Evolutionary conservation across 1,139 yeast species (phyloP).

Genomic region (Geotrichum bryndzae): DNA sequence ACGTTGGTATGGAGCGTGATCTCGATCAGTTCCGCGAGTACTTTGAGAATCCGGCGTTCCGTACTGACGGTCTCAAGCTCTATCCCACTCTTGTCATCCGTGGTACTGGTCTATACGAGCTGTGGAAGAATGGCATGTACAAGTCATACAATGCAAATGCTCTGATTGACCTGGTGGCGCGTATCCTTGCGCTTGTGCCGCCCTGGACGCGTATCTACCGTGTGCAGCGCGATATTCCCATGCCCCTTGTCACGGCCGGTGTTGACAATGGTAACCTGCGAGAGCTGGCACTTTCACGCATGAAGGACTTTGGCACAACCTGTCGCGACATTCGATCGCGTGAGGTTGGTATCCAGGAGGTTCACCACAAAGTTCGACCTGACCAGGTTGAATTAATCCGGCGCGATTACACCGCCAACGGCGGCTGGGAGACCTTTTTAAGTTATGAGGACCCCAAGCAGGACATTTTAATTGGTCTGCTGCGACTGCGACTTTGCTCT

Average conservation of each 20-base stretch:
- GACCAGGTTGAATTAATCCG: constrained; percentile 94
- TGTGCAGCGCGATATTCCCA: constrained; percentile 97
- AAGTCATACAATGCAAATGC: constrained; percentile 94
- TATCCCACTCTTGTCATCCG: constrained; percentile 95
- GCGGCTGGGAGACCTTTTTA: constrained; percentile 97
- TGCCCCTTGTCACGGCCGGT: constrained; percentile 97
- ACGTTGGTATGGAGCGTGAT: constrained; percentile 98
- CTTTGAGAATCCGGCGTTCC: constrained; percentile 92
- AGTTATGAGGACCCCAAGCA: constrained; percentile 97
- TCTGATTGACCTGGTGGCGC: constrained; percentile 86
- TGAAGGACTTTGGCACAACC: constrained; percentile 95
- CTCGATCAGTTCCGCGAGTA: constrained; percentile 91
- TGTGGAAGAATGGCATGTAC: constrained; percentile 95
- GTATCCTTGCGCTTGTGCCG: constrained; percentile 91
- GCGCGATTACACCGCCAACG: constrained; percentile 94
- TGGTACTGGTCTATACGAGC: constrained; percentile 94
- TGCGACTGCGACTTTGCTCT: constrained; percentile 82
- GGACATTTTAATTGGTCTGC: constrained; percentile 86
- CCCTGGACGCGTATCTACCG: constrained; percentile 99
- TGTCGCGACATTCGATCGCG: constrained; percentile 98
- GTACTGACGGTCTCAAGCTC: constrained; percentile 93
- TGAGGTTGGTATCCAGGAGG: constrained; percentile 98
- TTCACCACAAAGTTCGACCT: constrained; percentile 93
- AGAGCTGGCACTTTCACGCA: constrained; percentile 91
- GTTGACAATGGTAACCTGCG: constrained; percentile 96